Base-by-base conservation (phyloP, 345 rosid genomes). In the Gossypium thurberi region DNA sequence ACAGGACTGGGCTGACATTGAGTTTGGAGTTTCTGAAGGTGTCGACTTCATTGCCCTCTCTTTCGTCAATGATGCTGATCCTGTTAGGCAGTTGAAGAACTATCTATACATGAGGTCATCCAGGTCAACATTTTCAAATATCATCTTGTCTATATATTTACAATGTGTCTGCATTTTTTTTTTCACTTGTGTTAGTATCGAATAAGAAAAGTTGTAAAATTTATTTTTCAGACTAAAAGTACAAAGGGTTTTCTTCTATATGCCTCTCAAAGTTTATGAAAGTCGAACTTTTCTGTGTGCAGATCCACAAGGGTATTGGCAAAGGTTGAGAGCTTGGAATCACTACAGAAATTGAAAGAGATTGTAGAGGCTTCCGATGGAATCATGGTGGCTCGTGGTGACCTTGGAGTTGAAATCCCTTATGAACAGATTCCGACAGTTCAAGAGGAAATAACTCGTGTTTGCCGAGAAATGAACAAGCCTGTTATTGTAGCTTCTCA, bases 401-500 rank as follows among this genome's bases (percentile, higher is more conserved):
- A 90, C 73, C 90, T 90, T 57, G 95, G 92, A 26, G 95, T 86
- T n/a, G 90, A 90, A 66, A 82, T 88, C 69, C 90, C 90, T 37
- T 86, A 88, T 15, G 95, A 90, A 77, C 87, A 85, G 81, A 86
- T 87, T 76, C 95, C 95, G 50, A 73, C 88, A 4, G 89, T 86
- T 48, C 95, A 88, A 77, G 86, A 88, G 78, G 48, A 81, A 42
- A 79, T 90, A 73, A 84, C 87, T 33, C 65, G 17, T 61, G 42
- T 82, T 8, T 88, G 92, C 80, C 76, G 92, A 78, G 82, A 84
- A 77, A 78, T 90, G 69, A 90, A 88, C 77, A 90, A 85, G 81
- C 95, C 95, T 42, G 92, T 90, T 48, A 88, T 90, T 69, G 79
- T 90, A 59, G 92, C 95, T 71, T 90, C 92, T 44, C 95, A 90